Conservation (phyloP, 257 asterid genomes). For the Salvia rosmarinus region DNA sequence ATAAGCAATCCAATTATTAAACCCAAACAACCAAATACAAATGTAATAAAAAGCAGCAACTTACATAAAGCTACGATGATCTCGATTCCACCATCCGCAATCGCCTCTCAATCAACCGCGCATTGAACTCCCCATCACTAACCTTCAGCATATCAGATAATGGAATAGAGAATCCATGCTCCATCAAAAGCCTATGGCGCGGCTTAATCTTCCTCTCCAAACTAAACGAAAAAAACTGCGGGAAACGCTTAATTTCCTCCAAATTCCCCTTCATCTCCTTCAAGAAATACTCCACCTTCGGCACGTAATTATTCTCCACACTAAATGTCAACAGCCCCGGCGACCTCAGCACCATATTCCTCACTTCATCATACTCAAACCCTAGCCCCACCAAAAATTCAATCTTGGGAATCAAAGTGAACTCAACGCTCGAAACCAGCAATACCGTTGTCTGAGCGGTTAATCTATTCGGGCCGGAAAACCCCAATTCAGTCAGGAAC, state of each 20-base stretch:
- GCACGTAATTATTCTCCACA: conserved; percentile 77
- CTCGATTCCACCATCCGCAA: conserved; percentile 46
- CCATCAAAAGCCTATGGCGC: conserved; percentile 61
- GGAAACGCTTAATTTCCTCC: conserved; percentile 77
- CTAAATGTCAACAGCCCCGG: conserved; percentile 91
- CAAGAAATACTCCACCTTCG: conserved; percentile 68
- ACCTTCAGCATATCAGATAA: conserved; percentile 77
- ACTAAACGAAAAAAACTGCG: conserved; percentile 83
- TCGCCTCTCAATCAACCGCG: conserved; percentile 57
- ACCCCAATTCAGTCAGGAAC: conserved; percentile 66
- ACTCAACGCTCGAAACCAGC: conserved; percentile 79
- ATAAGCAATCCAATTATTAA: background rate
- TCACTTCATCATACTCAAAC: conserved; percentile 56
- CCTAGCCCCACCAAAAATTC: conserved; percentile 67
- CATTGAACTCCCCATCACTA: conserved; percentile 75
- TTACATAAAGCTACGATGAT: conserved; percentile 42
- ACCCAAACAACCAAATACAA: conserved; percentile 17
- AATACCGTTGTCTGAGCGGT: conserved; percentile 67
- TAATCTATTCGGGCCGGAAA: conserved; percentile 51
- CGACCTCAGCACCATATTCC: conserved; percentile 76
- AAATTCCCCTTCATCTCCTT: conserved; percentile 74
- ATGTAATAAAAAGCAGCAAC: conserved; percentile 14
- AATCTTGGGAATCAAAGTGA: conserved; percentile 69
- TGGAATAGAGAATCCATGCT: conserved; percentile 53
- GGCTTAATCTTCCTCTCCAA: conserved; percentile 85